Conservation (phyloP, 2,329 filamentous ascomycete genomes). For the Arthroderma sp. region DNA sequence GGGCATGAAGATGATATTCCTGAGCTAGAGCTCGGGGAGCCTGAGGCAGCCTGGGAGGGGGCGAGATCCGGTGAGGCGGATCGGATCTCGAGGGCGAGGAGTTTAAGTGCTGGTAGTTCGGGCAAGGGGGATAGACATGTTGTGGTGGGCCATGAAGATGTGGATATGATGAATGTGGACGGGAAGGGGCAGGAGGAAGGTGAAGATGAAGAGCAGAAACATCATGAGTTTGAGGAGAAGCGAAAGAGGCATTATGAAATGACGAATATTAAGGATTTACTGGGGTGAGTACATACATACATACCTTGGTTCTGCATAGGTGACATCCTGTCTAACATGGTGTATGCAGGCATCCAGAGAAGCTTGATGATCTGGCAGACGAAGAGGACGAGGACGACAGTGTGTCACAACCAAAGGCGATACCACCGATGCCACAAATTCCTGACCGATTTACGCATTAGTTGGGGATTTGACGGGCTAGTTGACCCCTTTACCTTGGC, state of each 20-base stretch:
- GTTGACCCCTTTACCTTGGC: background rate
- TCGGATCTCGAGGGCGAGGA: constrained; percentile 32
- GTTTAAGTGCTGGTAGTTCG: constrained; percentile 25
- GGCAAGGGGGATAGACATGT: constrained; percentile 57
- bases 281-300: constrained; percentile 46
- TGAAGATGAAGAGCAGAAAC: constrained; percentile 73
- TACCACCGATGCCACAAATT: constrained; percentile 22
- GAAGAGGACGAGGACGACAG: constrained; percentile 40
- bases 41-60: constrained; percentile 50
- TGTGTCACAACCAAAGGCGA: constrained; percentile 11
- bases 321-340: background rate
- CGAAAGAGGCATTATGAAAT: constrained; percentile 98
- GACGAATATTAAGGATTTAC: constrained; percentile 77
- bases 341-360: constrained; percentile 45
- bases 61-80: constrained; percentile 22
- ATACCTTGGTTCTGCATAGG: background rate
- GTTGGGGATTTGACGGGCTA: background rate
- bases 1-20: constrained; percentile 68
- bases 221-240: constrained; percentile 77
- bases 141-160: constrained; percentile 49
- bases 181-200: constrained; percentile 40
- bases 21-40: constrained; percentile 80
- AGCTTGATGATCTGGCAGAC: constrained; percentile 48
- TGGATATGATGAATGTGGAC: constrained; percentile 26
- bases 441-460: constrained; percentile 13